Conservation (phyloP, 1,284 basidiomycete genomes). For the Leccinum pseudoinsigne region DNA sequence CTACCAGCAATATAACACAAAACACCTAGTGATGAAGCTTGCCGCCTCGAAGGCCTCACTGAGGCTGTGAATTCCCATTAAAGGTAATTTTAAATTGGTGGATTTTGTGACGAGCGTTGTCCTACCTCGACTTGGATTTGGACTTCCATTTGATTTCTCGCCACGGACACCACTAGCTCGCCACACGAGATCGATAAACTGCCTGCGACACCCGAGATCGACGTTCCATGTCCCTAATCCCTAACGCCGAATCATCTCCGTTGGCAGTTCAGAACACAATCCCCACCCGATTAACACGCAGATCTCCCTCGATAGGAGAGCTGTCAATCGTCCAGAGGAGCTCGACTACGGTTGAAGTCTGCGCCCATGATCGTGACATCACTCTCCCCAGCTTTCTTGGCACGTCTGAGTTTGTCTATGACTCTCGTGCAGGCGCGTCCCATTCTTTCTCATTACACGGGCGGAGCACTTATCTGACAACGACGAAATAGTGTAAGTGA, state of each 20-base stretch:
- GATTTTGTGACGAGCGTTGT: not conserved
- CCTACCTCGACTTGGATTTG: not conserved
- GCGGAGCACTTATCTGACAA: slow-evolving; percentile 17
- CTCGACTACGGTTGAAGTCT: slow-evolving; percentile 62
- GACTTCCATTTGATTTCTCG: not conserved
- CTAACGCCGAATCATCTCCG: not conserved
- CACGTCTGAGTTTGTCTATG: slow-evolving; percentile 61
- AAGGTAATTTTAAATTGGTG: slow-evolving; percentile 20
- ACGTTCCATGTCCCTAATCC: slow-evolving; percentile 13
- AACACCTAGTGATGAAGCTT: not conserved
- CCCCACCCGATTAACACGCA: slow-evolving; percentile 2
- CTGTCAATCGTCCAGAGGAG: slow-evolving; percentile 50
- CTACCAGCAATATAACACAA: slow-evolving; percentile 13
- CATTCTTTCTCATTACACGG: slow-evolving; percentile 1
- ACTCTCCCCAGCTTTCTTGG: slow-evolving; percentile 41
- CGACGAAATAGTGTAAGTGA: slow-evolving; percentile 26
- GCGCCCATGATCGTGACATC: slow-evolving; percentile 46
- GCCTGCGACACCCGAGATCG: not conserved
- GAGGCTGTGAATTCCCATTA: not conserved
- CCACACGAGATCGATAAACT: slow-evolving; percentile 1
- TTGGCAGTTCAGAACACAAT: slow-evolving; percentile 3
- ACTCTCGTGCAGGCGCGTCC: slow-evolving; percentile 60
- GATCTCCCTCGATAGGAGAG: slow-evolving; percentile 21
- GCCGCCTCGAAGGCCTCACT: not conserved
- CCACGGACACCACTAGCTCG: not conserved